These are phyloP conservation scores for Cryptococcus sp. DNA, from an alignment of 1,284 basidiomycete species.

Conservation along the genomic window DNA sequence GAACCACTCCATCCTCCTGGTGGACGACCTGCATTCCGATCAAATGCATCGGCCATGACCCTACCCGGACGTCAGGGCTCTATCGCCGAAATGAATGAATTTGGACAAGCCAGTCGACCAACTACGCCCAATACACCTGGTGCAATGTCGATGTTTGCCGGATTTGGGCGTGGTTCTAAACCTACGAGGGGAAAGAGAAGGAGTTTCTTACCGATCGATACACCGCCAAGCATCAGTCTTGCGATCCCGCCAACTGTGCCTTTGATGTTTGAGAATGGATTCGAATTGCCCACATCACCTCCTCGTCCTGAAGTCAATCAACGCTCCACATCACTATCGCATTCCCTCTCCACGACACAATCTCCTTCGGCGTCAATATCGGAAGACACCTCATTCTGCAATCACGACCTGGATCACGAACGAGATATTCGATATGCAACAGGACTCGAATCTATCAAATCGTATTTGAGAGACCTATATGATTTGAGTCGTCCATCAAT, in stretches of 20 bases:
- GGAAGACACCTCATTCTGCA: slow-evolving; percentile 11
- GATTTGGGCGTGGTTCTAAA: slow-evolving; percentile 1
- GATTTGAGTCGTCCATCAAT: slow-evolving; percentile 58
- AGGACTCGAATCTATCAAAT: slow-evolving; percentile 83
- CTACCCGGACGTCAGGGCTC: slow-evolving; percentile 17
- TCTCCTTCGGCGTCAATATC: too few relatives aligned
- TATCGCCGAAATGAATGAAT: slow-evolving; percentile 17
- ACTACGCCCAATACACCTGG: slow-evolving; percentile 9
- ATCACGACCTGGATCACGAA: slow-evolving; percentile 18
- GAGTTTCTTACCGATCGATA: slow-evolving; percentile 72
- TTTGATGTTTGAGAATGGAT: slow-evolving; percentile 51
- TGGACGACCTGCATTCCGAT: slow-evolving; percentile 20
- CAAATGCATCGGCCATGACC: slow-evolving; percentile 25
- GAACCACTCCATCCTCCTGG: slow-evolving; percentile 25
- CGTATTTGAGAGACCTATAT: slow-evolving; percentile 90
- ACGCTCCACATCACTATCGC: slow-evolving; percentile 6
- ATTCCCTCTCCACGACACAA: slow-evolving; percentile 16
- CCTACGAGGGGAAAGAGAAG: slow-evolving; percentile 56
- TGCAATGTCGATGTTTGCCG: slow-evolving; percentile 11
- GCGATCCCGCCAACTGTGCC: slow-evolving; percentile 58
- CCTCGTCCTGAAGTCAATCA: neutral
- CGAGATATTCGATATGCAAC: slow-evolving; percentile 29
- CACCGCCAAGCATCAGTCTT: slow-evolving; percentile 48
- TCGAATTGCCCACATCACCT: slow-evolving; percentile 10
- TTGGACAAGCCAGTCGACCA: slow-evolving; percentile 15